Conservation (phyloP, 2,329 filamentous ascomycete species). For the Fusarium verrucosum region DNA sequence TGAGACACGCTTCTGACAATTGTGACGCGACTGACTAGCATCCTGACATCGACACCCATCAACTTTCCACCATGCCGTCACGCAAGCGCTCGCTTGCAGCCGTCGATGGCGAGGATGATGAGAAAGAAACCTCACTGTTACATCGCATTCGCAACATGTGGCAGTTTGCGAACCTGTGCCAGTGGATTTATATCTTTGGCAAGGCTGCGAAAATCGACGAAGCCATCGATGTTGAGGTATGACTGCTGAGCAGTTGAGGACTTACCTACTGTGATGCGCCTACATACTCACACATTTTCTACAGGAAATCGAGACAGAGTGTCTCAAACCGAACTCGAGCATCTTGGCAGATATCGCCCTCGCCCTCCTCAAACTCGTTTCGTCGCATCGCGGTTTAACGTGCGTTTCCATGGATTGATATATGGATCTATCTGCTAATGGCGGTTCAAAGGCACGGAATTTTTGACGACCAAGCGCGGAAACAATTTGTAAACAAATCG, state of each 20-base stretch:
- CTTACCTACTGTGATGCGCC: slow-evolving; percentile 1
- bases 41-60: slow-evolving; percentile 29
- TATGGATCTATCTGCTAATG: slow-evolving; percentile 8
- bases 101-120: slow-evolving; percentile 26
- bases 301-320: slow-evolving; percentile 89
- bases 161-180: slow-evolving; percentile 93
- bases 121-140: slow-evolving; percentile 50
- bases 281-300: neutral
- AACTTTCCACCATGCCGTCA: slow-evolving; percentile 40
- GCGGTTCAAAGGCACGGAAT: slow-evolving; percentile 72
- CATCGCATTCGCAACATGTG: slow-evolving; percentile 85
- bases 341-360: slow-evolving; percentile 84
- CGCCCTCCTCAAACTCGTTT: slow-evolving; percentile 88
- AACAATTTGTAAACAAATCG: slow-evolving; percentile 86
- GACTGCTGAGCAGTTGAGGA: neutral
- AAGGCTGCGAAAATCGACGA: slow-evolving; percentile 89
- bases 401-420: slow-evolving; percentile 58
- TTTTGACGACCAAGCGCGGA: slow-evolving; percentile 91
- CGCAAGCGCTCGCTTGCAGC: slow-evolving; percentile 41
- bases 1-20: slow-evolving; percentile 31
- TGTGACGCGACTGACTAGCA: slow-evolving; percentile 41
- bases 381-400: slow-evolving; percentile 92
- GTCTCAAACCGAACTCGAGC: slow-evolving; percentile 79
- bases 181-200: slow-evolving; percentile 94
- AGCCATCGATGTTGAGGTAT: slow-evolving; percentile 88